Conservation (phyloP, 257 asterid genomes). For the Rehmannia glutinosa region DNA sequence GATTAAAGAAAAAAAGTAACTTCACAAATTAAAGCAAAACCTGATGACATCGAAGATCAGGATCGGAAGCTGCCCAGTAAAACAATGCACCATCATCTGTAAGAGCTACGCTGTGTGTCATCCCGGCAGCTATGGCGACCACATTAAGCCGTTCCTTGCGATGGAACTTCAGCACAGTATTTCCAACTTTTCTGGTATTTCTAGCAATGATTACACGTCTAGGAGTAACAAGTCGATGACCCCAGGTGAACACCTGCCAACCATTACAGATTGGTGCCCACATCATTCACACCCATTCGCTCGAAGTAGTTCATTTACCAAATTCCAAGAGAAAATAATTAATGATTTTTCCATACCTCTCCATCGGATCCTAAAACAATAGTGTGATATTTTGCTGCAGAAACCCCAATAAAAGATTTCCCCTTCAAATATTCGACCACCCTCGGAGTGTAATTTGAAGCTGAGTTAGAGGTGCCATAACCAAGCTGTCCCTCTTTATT, state of each 20-base stretch:
- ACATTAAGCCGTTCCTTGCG: constrained; percentile 78
- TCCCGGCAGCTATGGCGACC: constrained; percentile 83
- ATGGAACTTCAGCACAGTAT: constrained; percentile 65
- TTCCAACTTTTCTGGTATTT: constrained; percentile 63
- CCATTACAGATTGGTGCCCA: constrained; percentile 9
- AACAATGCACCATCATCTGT: constrained; percentile 93
- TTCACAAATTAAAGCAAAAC: constrained; percentile 33
- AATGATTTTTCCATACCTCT: constrained; percentile 49
- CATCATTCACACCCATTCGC: not conserved
- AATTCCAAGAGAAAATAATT: constrained; percentile 11
- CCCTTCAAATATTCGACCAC: constrained; percentile 93
- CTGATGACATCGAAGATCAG: constrained; percentile 75
- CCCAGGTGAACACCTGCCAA: constrained; percentile 97
- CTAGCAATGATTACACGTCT: constrained; percentile 74
- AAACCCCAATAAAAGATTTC: constrained; percentile 59
- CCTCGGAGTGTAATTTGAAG: constrained; percentile 91
- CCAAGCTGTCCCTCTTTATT: constrained; percentile 99
- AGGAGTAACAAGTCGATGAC: constrained; percentile 94
- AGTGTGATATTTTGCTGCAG: constrained; percentile 95
- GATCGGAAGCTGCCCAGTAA: constrained; percentile 88
- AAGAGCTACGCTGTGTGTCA: constrained; percentile 77
- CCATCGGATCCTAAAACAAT: constrained; percentile 92
- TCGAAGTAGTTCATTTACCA: not conserved
- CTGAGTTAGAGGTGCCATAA: constrained; percentile 95
- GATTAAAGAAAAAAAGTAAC: not conserved